Percentiles rank a stretch among this genome's conserved stretches.
phyloP scores from a whole-genome alignment of 1,284 basidiomycete genomes.

The Apiotrichum veenhuisii region DNA sequence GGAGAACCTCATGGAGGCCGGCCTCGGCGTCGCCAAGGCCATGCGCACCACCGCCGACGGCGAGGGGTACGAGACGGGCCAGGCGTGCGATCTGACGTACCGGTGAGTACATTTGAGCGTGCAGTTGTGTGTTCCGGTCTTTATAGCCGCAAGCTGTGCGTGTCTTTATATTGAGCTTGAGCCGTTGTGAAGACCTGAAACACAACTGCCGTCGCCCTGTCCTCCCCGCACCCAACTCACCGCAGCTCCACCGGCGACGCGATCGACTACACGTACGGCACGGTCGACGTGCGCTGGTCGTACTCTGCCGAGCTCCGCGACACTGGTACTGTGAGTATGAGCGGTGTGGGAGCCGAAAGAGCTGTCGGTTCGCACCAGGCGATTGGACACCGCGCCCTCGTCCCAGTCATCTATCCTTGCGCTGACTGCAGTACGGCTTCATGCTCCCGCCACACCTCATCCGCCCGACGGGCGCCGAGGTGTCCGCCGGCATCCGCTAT shows the following conservation, averaged over 20 bases:
- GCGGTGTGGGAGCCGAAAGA: no score
- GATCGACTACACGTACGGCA: conserved; percentile 70
- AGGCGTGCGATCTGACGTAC: conserved; percentile 65
- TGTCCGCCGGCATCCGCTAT: conserved; percentile 61
- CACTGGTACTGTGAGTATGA: conserved; percentile 66
- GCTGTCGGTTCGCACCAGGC: neutral
- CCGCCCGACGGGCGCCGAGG: conserved; percentile 72
- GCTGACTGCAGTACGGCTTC: conserved; percentile 64
- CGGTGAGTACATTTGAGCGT: conserved; percentile 55
- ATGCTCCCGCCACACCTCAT: conserved; percentile 69
- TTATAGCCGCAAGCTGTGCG: no score
- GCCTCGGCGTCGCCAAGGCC: conserved; percentile 65
- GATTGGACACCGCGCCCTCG: no score
- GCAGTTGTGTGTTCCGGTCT: no score
- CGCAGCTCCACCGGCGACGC: conserved; percentile 60
- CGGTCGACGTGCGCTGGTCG: conserved; percentile 64
- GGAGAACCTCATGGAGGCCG: conserved; percentile 76
- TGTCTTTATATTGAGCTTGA: no score
- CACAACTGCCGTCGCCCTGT: no score
- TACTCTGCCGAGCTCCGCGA: conserved; percentile 75
- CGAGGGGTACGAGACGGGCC: conserved; percentile 58
- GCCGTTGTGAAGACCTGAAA: no score
- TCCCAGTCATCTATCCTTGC: neutral
- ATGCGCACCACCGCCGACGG: conserved; percentile 58
- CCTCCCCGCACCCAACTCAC: conserved; percentile 2